A percentile compares a stretch with the other conserved stretches of the same genome.
phyloP scores from a whole-genome alignment of 2,329 filamentous ascomycete species.

The Aspergillus japonicus region DNA sequence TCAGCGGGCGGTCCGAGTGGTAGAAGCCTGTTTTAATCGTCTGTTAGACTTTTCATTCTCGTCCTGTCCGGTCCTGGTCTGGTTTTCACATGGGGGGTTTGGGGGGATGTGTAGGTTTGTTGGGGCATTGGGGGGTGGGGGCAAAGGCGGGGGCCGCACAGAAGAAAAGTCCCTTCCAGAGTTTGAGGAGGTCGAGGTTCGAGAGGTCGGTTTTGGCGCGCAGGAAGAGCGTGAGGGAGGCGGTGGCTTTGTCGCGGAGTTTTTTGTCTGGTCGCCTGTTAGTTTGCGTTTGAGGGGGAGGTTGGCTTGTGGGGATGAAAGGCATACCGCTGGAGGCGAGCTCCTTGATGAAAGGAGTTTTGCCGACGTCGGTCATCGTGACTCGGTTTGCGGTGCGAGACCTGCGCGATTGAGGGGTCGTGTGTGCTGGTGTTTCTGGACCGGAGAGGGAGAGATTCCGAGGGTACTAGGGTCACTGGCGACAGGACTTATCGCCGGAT shows the following conservation, averaged over 20 bases:
- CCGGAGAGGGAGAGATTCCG: too few relatives aligned
- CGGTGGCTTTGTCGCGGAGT: slow-evolving; percentile 72
- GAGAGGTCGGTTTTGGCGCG: slow-evolving; percentile 61
- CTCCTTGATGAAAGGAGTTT: slow-evolving; percentile 73
- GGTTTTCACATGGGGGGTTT: neutral
- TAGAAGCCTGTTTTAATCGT: slow-evolving; percentile 61
- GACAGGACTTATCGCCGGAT: too few relatives aligned
- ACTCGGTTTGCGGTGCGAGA: neutral
- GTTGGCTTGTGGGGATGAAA: neutral
- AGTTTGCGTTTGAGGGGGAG: neutral
- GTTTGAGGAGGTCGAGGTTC: slow-evolving; percentile 72
- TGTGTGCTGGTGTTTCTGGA: too few relatives aligned
- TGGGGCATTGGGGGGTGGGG: too few relatives aligned
- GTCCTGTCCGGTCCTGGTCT: too few relatives aligned
- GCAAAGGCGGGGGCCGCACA: slow-evolving; percentile 43
- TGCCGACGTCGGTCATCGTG: slow-evolving; percentile 43
- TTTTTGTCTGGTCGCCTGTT: slow-evolving; percentile 62
- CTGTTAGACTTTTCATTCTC: neutral
- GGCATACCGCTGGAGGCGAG: slow-evolving; percentile 76
- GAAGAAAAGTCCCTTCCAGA: slow-evolving; percentile 95
- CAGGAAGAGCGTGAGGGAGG: slow-evolving; percentile 76
- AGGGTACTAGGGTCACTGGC: neutral
- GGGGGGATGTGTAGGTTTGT: neutral
- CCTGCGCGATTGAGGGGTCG: too few relatives aligned
- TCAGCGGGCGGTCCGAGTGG: slow-evolving; percentile 87